Evolutionary conservation across 2,329 filamentous ascomycete species (phyloP).

Genomic region (Verticillium longisporum): DNA sequence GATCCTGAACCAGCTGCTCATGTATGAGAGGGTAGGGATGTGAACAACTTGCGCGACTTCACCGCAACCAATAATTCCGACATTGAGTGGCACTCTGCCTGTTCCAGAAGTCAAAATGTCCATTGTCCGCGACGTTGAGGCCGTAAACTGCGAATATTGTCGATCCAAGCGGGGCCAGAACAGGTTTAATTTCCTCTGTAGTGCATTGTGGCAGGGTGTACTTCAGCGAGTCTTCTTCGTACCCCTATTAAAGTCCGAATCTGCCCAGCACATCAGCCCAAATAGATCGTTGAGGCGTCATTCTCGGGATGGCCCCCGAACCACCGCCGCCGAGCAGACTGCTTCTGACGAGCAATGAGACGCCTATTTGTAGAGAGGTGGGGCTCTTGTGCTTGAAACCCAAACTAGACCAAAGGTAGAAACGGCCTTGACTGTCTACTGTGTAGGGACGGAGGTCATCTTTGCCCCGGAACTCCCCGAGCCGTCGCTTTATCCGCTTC

Average conservation of each 20-base stretch:
- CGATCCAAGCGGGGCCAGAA: no score
- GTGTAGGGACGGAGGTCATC: background rate
- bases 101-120: background rate
- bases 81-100: background rate
- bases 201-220: no score
- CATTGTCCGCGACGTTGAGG: background rate
- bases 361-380: background rate
- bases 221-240: no score
- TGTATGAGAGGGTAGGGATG: slow-evolving; percentile 1
- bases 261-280: no score
- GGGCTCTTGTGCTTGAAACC: background rate
- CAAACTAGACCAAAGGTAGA: background rate
- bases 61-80: slow-evolving; percentile 3
- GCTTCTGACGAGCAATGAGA: no score
- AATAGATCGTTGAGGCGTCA: no score
- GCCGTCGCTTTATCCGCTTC: background rate
- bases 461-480: background rate
- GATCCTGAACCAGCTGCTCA: slow-evolving; percentile 1
- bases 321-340: background rate
- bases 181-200: no score
- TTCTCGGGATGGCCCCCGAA: background rate
- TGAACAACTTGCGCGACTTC: slow-evolving; percentile 5
- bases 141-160: no score
- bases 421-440: background rate
- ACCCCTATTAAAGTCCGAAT: no score